These are phyloP conservation scores for Pleurotus djamor DNA, from an alignment of 768 basidiomycete genomes.

Conservation along the genomic window DNA sequence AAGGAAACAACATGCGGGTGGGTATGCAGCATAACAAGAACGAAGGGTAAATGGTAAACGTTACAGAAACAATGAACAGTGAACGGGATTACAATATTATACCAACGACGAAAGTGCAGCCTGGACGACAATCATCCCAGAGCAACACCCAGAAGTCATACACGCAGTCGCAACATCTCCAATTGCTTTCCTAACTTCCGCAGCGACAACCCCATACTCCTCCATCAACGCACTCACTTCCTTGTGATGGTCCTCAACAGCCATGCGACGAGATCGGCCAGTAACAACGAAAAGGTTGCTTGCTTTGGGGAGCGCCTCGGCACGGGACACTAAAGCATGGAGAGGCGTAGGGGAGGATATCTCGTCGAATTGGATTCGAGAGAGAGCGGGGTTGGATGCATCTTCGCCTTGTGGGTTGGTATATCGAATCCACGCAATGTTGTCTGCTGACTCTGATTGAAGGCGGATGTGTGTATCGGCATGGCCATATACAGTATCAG, in stretches of 20 bases:
- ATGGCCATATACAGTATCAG: conserved; percentile 71
- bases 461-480: conserved; percentile 62
- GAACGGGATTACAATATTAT: neutral
- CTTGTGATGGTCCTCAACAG: conserved; percentile 65
- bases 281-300: conserved; percentile 54
- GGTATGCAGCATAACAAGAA: too few relatives aligned
- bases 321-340: conserved; percentile 52
- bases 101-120: conserved; percentile 29
- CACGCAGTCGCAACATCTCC: conserved; percentile 84
- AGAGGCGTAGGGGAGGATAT: conserved; percentile 56
- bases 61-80: neutral
- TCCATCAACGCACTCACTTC: conserved; percentile 69
- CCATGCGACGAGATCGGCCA: conserved; percentile 75
- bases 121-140: conserved; percentile 70
- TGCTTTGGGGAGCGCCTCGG: conserved; percentile 16
- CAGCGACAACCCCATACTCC: conserved; percentile 49
- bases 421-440: conserved; percentile 70
- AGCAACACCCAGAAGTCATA: conserved; percentile 56
- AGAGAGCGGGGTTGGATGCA: conserved; percentile 31
- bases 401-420: conserved; percentile 13
- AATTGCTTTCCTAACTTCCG: conserved; percentile 77
- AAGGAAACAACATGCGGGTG: too few relatives aligned
- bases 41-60: neutral
- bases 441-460: conserved; percentile 85
- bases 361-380: conserved; percentile 64